A percentile compares a stretch with the other conserved stretches of the same genome.
phyloP scores from a whole-genome alignment of 1,284 basidiomycete genomes.

The Meira miltonrushii region DNA sequence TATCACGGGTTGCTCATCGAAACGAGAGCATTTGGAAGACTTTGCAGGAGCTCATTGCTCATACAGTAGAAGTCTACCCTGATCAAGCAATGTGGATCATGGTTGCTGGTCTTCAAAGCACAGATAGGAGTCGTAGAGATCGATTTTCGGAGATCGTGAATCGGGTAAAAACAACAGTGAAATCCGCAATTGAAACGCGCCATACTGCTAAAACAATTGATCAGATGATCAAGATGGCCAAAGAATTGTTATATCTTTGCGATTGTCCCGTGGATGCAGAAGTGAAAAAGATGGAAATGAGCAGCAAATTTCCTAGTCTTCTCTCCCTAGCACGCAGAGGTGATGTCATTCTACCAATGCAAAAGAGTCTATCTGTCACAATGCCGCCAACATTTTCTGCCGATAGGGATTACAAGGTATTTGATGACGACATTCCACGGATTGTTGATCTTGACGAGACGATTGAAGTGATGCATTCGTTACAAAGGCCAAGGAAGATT shows the following conservation, averaged over 20 bases:
- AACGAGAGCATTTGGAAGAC: constrained; percentile 66
- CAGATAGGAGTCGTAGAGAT: constrained; percentile 62
- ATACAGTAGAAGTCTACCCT: constrained; percentile 75
- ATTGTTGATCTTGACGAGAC: constrained; percentile 67
- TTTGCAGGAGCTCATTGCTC: constrained; percentile 67
- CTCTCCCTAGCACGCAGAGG: constrained; percentile 21
- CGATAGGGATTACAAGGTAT: constrained; percentile 57
- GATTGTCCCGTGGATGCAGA: constrained; percentile 37
- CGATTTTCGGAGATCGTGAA: constrained; percentile 67
- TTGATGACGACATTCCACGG: constrained; percentile 70
- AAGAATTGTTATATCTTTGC: constrained; percentile 44
- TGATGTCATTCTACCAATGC: constrained; percentile 65
- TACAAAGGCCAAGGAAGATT: constrained; percentile 89
- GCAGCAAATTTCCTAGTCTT: constrained; percentile 36
- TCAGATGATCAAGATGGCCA: constrained; percentile 39
- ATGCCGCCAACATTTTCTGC: constrained; percentile 56
- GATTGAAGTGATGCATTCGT: constrained; percentile 85
- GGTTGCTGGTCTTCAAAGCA: constrained; percentile 80
- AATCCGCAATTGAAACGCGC: constrained; percentile 23
- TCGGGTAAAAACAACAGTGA: constrained; percentile 58
- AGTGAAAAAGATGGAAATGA: constrained; percentile 26
- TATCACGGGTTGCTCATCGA: constrained; percentile 81
- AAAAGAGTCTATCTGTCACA: constrained; percentile 84
- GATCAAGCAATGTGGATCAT: constrained; percentile 92
- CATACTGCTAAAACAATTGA: constrained; percentile 22